Evolutionary conservation across 306 rosid species (phyloP), one percentile per base, ranked within the genome.

Genomic region (Cicer judaicum): DNA sequence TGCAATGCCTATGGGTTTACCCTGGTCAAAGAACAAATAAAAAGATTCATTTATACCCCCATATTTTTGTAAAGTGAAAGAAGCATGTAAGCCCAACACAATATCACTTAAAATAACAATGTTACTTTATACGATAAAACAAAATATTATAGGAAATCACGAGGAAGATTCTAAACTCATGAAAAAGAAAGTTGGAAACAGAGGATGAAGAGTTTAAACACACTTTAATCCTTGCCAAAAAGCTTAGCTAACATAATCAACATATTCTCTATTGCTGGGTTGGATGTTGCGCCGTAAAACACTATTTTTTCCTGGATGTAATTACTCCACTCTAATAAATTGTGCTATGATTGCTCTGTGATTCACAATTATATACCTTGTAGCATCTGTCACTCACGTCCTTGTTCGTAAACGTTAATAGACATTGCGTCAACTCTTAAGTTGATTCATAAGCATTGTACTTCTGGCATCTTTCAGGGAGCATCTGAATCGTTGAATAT

Each of bases 401-500:
- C 59, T 38, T 74, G 53, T 41, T 47, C 46, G 11, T 38, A 19
- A 10, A 7, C 39, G 73, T 55, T 59, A 36, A 52, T 34, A 19
- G 40, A 50, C 18, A 43, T 8, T 49, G 44, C 21, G n/a, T 75
- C 29, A 42, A 9, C 48, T 64, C 70, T 19, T 64, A 13, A 49
- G 38, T 44, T 55, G 42, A 64, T 72, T 80, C 59, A 44, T 84
- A 9, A 44, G 59, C 9, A 61, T 54, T 44, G 41, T 71, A 8
- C 78, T 77, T 74, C 18, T 66, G 74, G 74, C 78, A 65, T 52
- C 42, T 80, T 70, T 73, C 93, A 93, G 98, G 98, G 98, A 70
- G 98, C 98, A 65, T 89, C 98, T 10, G 88, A 91, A 29, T 85
- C 96, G 7, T 46, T 83, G 83, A 87, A 89, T 77, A 77, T 93